Evolutionary conservation across 164 flowering plant genomes (phyloP).

Genomic region (Platanus orientalis): DNA sequence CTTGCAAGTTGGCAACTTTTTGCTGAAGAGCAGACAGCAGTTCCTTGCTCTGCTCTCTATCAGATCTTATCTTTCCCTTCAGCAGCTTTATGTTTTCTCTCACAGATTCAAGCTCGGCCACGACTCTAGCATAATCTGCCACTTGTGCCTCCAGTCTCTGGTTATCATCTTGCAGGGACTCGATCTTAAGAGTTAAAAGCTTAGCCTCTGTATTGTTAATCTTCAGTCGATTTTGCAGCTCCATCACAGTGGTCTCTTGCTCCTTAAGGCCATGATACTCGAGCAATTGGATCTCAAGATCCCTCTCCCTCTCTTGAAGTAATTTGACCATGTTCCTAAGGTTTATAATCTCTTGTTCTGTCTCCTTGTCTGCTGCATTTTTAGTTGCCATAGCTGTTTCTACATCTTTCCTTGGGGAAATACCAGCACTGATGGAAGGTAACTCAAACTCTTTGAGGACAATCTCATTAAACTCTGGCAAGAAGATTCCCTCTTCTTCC

Average conservation of each 20-base stretch:
- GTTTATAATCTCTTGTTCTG: slow-evolving; percentile 51
- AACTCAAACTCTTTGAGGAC: slow-evolving; percentile 42
- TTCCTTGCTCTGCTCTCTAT: slow-evolving; percentile 56
- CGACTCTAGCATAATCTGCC: slow-evolving; percentile 48
- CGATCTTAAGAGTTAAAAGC: slow-evolving; percentile 58
- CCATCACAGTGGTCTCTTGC: slow-evolving; percentile 68
- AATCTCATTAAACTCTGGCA: slow-evolving; percentile 61
- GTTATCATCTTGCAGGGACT: slow-evolving; percentile 75
- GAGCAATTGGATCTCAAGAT: slow-evolving; percentile 65
- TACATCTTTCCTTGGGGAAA: slow-evolving; percentile 28
- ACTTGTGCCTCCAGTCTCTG: slow-evolving; percentile 54
- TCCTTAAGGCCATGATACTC: slow-evolving; percentile 91
- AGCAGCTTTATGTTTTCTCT: slow-evolving; percentile 54
- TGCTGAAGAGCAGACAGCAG: slow-evolving; percentile 55
- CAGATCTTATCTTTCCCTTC: slow-evolving; percentile 56
- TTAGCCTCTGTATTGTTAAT: slow-evolving; percentile 63
- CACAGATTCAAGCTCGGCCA: slow-evolving; percentile 69
- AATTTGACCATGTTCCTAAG: slow-evolving; percentile 42
- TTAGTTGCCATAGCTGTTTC: slow-evolving; percentile 24
- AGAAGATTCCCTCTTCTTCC: slow-evolving; percentile 48
- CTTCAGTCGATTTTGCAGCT: slow-evolving; percentile 76
- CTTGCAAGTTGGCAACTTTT: slow-evolving; percentile 49
- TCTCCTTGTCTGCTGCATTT: slow-evolving; percentile 20
- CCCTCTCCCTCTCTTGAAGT: slow-evolving; percentile 72
- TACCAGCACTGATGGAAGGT: slow-evolving; percentile 12